Base-by-base conservation (phyloP, 164 flowering plant genomes). In the Euptelea pleiosperma region DNA sequence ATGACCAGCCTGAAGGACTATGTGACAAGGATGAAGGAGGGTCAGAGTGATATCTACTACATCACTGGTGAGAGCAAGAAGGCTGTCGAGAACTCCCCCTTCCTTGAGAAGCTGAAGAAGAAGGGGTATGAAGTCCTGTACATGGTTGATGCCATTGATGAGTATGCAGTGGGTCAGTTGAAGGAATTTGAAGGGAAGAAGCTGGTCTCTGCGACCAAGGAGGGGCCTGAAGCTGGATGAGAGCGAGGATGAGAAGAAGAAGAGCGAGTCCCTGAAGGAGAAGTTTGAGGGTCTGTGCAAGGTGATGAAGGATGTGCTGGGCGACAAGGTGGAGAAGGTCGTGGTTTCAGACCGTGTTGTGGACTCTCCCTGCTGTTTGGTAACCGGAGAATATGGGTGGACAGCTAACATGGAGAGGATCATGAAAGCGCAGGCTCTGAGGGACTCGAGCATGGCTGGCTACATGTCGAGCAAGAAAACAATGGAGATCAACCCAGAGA, bases 81-180 rank as follows among this genome's bases (percentile, higher is more conserved):
- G 63, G 83, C 83, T 25, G 83, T 79, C 22, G 83, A 79, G 71
- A 79, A 76, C 63, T 79, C 83, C 8, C 83, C 83, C 0, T 79
- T 79, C 71, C 71, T 79, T 10, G 83, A 79, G 71, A 71, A 55
- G 73, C 61, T 79, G 51, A 79, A 79, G 77, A 79, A 71, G 78
- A 82, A 71, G 77, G 87, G 87, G 0, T 73, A 72, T 55, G 87
- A 82, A 44, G 87, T 82, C 1, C 72, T 82, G 2, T 80, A 28
- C 78, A 82, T 82, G 87, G 87, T 82, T 55, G 87, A 82, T 61
- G 87, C 87, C 22, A 82, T 82, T 53, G 87, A 82, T 67, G 87
- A 82, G 66, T 82, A 82, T 67, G 84, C 82, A 15, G 73, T 82
- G 30, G 84, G 87, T 36, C 87, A 82, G 58, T 62, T 82, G 54